Percentiles rank a stretch among this genome's conserved stretches.
These are phyloP conservation scores for Calonectria naviculata DNA, from an alignment of 2,329 filamentous ascomycete genomes.

Conservation along the genomic window DNA sequence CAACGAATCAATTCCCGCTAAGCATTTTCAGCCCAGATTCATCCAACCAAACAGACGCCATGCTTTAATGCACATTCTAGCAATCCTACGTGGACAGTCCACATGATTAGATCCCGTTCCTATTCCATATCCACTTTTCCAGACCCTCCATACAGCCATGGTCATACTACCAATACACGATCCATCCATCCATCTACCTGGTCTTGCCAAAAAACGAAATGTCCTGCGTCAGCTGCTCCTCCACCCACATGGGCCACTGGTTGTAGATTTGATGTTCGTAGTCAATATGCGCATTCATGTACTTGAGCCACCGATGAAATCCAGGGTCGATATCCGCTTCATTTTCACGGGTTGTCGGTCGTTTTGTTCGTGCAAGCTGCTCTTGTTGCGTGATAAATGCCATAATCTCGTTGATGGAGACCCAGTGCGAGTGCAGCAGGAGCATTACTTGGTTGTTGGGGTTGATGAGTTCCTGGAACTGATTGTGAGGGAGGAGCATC, in stretches of 20 bases:
- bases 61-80: constrained; percentile 4
- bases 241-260: constrained; percentile 66
- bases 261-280: constrained; percentile 58
- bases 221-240: constrained; percentile 59
- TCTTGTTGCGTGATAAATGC: constrained; percentile 58
- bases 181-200: neutral
- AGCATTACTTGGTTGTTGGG: constrained; percentile 56
- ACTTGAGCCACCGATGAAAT: constrained; percentile 61
- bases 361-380: constrained; percentile 44
- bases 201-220: constrained; percentile 56
- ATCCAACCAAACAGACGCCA: constrained; percentile 14
- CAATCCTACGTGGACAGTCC: neutral
- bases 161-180: neutral
- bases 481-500: constrained; percentile 65
- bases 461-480: constrained; percentile 63
- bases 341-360: constrained; percentile 36
- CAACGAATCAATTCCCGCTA: neutral
- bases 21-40: neutral
- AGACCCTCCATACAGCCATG: neutral
- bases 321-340: constrained; percentile 51
- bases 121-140: neutral
- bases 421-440: constrained; percentile 65
- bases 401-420: constrained; percentile 66
- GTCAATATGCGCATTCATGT: constrained; percentile 61
- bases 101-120: neutral